These are phyloP conservation scores for Cystobasidium ongulense DNA, from an alignment of 768 basidiomycete genomes.

Conservation along the genomic window DNA sequence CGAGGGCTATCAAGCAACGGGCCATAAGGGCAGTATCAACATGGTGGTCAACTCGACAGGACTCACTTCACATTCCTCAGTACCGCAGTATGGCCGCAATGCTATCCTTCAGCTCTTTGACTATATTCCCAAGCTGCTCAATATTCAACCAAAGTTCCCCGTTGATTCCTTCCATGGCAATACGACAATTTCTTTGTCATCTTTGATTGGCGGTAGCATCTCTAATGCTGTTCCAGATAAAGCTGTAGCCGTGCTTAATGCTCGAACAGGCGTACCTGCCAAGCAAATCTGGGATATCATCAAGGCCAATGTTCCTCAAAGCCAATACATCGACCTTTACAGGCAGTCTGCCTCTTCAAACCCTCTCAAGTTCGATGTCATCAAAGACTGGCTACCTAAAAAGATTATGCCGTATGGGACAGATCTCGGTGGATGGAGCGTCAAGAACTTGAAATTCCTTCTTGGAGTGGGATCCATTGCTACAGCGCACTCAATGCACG, in stretches of 20 bases:
- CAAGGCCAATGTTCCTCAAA: slow-evolving; percentile 9
- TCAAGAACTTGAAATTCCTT: slow-evolving; percentile 18
- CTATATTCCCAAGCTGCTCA: slow-evolving; percentile 8
- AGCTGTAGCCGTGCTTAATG: slow-evolving; percentile 1
- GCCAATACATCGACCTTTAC: background rate
- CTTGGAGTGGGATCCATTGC: slow-evolving; percentile 10
- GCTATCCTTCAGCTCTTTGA: slow-evolving; percentile 5
- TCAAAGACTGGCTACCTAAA: slow-evolving; percentile 12
- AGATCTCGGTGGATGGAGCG: background rate
- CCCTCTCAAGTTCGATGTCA: slow-evolving; percentile 7
- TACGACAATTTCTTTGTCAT: background rate
- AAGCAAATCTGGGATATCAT: slow-evolving; percentile 23
- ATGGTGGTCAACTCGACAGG: slow-evolving; percentile 15
- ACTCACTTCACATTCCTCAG: slow-evolving; percentile 4
- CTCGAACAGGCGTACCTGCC: background rate
- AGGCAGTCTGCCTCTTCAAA: slow-evolving; percentile 4
- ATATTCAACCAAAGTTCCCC: background rate
- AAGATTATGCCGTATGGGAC: slow-evolving; percentile 20
- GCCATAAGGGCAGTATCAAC: slow-evolving; percentile 23
- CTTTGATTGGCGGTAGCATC: background rate
- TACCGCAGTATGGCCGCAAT: slow-evolving; percentile 20
- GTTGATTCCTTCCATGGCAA: slow-evolving; percentile 18
- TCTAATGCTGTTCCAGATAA: background rate
- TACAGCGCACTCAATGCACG: slow-evolving; percentile 6
- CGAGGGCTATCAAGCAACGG: slow-evolving; percentile 8